Evolutionary conservation across 1,284 basidiomycete species (phyloP).

Genomic region (Microbotryomycetes sp.): DNA sequence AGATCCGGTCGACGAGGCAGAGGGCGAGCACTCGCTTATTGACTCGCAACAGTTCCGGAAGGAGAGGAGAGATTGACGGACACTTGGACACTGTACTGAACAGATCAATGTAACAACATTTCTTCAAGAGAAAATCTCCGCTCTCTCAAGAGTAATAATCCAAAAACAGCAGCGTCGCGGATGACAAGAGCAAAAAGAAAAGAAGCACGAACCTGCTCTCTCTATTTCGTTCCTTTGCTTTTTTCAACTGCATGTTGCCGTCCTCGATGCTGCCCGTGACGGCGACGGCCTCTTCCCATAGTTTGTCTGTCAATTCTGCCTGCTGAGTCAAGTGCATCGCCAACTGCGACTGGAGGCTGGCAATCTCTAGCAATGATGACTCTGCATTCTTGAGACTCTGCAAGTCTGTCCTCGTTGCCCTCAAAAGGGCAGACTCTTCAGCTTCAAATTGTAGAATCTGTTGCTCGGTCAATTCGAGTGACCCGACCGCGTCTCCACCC

Average conservation of each 20-base stretch:
- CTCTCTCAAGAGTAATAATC: constrained; percentile 50
- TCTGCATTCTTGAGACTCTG: constrained; percentile 83
- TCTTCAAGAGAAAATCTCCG: background rate
- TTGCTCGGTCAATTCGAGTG: constrained; percentile 58
- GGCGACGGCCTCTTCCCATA: constrained; percentile 80
- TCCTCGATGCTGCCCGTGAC: constrained; percentile 74
- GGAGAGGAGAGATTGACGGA: constrained; percentile 67
- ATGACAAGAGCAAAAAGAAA: constrained; percentile 77
- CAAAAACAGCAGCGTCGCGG: constrained; percentile 74
- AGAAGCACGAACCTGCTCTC: constrained; percentile 76
- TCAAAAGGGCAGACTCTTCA: constrained; percentile 76
- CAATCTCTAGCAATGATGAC: constrained; percentile 77
- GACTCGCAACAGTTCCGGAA: no score
- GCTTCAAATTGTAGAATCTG: constrained; percentile 86
- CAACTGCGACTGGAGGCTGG: constrained; percentile 78
- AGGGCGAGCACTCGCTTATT: no score
- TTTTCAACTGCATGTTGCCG: constrained; percentile 75
- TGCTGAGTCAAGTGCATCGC: constrained; percentile 76
- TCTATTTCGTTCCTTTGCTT: constrained; percentile 69
- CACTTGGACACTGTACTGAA: constrained; percentile 53
- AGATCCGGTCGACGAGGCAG: background rate
- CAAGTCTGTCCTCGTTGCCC: constrained; percentile 70
- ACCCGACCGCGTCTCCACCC: constrained; percentile 45
- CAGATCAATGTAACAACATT: background rate
- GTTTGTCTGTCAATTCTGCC: constrained; percentile 77